phyloP scores from a whole-genome alignment of 2,329 filamentous ascomycete species.

The Teratosphaeria viscida region DNA sequence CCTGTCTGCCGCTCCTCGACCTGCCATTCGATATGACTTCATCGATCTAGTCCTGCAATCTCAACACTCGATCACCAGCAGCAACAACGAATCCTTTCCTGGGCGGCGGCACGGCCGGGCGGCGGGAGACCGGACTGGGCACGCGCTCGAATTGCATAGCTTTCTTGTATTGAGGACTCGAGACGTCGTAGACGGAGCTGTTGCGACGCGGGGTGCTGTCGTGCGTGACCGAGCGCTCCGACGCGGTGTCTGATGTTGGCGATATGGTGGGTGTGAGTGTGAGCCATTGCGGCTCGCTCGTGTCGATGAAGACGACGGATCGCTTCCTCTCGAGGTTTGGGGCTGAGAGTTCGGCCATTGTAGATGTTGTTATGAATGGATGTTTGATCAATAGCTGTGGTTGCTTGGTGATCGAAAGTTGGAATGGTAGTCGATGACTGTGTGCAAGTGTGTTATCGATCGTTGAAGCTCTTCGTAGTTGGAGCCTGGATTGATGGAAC shows the following conservation, averaged over 20 bases:
- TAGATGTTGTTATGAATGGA: neutral
- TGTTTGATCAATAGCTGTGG: neutral
- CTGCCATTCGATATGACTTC: neutral
- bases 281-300: neutral
- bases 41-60: neutral
- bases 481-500: neutral
- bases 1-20: neutral
- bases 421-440: neutral
- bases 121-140: neutral
- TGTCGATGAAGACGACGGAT: neutral
- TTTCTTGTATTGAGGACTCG: neutral
- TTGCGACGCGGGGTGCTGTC: neutral
- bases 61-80: neutral
- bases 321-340: neutral
- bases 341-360: neutral
- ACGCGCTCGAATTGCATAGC: neutral
- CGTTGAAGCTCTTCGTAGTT: neutral
- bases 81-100: neutral
- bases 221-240: neutral
- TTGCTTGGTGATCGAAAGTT: neutral
- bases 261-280: neutral
- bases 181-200: neutral
- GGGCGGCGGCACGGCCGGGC: neutral
- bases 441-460: neutral
- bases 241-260: neutral